Evolutionary conservation across 257 asterid genomes (phyloP).

Genomic region (Nicotiana sylvestris): DNA sequence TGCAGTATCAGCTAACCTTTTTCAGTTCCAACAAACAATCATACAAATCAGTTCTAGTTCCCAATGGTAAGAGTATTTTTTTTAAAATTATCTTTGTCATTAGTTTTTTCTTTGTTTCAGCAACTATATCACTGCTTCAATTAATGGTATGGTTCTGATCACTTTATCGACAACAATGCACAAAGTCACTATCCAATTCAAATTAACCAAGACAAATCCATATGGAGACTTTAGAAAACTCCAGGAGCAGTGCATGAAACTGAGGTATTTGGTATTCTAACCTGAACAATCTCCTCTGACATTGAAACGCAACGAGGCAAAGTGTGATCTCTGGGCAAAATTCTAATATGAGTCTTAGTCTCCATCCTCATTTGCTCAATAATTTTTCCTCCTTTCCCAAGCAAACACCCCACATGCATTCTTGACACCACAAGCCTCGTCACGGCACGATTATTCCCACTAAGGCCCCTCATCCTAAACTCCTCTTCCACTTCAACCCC

Average conservation of each 20-base stretch:
- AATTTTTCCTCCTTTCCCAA: conserved; percentile 96
- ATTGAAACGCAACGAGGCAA: conserved; percentile 81
- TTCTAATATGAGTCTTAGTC: conserved; percentile 86
- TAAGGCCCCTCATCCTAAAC: conserved; percentile 15
- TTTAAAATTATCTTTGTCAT: not conserved
- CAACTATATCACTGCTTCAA: not conserved
- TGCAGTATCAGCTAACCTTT: not conserved
- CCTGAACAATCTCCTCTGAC: conserved; percentile 99
- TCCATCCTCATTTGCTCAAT: conserved; percentile 92
- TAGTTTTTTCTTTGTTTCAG: not conserved
- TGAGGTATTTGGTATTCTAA: conserved; percentile 14
- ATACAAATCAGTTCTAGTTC: not conserved
- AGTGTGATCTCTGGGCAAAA: conserved; percentile 75
- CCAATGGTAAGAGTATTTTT: not conserved
- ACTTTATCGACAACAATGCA: not conserved
- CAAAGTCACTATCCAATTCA: not conserved
- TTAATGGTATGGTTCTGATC: not conserved
- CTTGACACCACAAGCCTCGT: conserved; percentile 86
- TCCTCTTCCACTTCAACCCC: conserved; percentile 46
- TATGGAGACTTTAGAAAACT: not conserved
- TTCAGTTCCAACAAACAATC: not conserved
- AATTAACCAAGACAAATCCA: not conserved
- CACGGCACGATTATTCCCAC: conserved; percentile 51
- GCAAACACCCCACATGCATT: conserved; percentile 81
- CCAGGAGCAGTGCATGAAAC: conserved; percentile 5